Base-by-base conservation (phyloP, 2,329 filamentous ascomycete species). In the Fusarium sublunatum region DNA sequence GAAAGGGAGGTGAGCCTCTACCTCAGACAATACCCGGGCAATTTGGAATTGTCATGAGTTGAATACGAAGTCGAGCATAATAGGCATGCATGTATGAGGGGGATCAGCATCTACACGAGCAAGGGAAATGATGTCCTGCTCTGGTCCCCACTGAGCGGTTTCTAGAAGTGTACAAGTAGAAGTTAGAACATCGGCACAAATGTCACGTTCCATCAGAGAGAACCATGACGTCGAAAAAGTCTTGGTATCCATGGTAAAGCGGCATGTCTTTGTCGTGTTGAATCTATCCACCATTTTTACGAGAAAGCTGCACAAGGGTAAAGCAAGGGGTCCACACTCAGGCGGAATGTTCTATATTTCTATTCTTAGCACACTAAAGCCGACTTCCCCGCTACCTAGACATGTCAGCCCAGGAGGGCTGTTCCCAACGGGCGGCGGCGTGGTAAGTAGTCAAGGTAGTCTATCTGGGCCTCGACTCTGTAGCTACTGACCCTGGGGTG, bases 371-470 rank as follows among this genome's bases (percentile, higher is more conserved):
- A 25, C 54, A 36, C 54, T 56, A 57, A 60, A 19, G n/a, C n/a
- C n/a, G n/a, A n/a, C n/a, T n/a, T n/a, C 44, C 58, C 58, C 50
- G 36, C 44, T 57, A 32, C 31, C 29, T 47, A 36, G 26, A 42
- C n/a, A n/a, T 55, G 36, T 48, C 57, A 60, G 57, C 55, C 55
- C 47, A 54, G 54, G 42, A 59, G 11, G 57, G 57, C 57, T 60
- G 39, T 13, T 41, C 32, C 24, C 25, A 29, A 12, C 22, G n/a
- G 7, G 49, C 24, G 51, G 51, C 58, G 36, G 49, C 35, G 13
- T 25, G 44, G 31, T 15, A 12, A 25, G 28, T 44, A n/a, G n/a
- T n/a, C n/a, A n/a, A n/a, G 19, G 19, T 19, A 19, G 19, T 19
- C 58, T 22, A 41, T 47, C 12, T 9, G 35, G 38, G 59, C 35